These are phyloP conservation scores for Cryptococcus sp. DNA, from an alignment of 1,284 basidiomycete species.

Conservation along the genomic window DNA sequence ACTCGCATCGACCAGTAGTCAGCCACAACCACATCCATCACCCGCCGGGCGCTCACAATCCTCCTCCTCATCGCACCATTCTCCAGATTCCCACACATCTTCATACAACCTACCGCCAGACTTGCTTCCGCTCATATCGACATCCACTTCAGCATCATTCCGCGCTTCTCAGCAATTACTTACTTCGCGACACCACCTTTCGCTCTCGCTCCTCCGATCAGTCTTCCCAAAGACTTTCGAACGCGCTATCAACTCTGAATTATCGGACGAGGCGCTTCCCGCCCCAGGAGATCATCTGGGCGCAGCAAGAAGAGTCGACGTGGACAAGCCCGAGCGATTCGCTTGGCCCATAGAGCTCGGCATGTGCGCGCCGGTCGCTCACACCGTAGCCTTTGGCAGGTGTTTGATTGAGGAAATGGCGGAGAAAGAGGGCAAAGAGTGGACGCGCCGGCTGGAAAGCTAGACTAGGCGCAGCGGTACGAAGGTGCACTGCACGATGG, in stretches of 20 bases:
- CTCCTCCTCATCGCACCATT: constrained; percentile 10
- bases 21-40: constrained; percentile 2
- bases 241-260: constrained; percentile 36
- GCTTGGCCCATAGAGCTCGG: constrained; percentile 52
- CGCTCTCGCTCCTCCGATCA: constrained; percentile 29
- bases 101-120: constrained; percentile 31
- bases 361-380: constrained; percentile 44
- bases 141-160: constrained; percentile 25
- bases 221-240: constrained; percentile 42
- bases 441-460: constrained; percentile 20
- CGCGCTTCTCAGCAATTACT: constrained; percentile 28
- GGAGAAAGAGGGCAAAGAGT: constrained; percentile 33
- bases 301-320: constrained; percentile 37
- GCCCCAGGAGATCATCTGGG: constrained; percentile 41
- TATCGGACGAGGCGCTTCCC: constrained; percentile 40
- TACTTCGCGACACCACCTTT: constrained; percentile 40
- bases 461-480: too few species aligned
- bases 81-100: constrained; percentile 11
- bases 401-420: constrained; percentile 43
- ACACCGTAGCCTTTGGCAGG: constrained; percentile 45
- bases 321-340: constrained; percentile 36
- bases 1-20: background rate
- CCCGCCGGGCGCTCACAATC: constrained; percentile 3
- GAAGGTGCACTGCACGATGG: too few species aligned
- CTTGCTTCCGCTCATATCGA: constrained; percentile 36